phyloP scores from a whole-genome alignment of 108 stramenopile species.

The Epithemia pelagica region DNA sequence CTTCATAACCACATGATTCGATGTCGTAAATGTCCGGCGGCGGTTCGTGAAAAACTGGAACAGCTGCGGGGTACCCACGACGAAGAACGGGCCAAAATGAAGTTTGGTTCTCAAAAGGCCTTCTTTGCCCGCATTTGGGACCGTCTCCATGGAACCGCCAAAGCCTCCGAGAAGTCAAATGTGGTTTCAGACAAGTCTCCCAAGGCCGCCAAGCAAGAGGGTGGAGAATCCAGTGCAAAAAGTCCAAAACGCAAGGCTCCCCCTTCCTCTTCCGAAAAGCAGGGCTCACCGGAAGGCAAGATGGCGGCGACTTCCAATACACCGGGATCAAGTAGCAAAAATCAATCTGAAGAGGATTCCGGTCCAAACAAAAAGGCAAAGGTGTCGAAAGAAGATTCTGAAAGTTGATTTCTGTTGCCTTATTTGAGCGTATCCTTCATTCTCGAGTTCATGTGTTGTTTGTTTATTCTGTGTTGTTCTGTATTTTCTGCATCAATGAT shows the following conservation, averaged over 20 bases:
- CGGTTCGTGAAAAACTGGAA: slow-evolving; percentile 39
- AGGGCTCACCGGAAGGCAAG: no score
- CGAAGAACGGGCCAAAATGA: slow-evolving; percentile 70
- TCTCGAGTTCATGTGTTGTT: no score
- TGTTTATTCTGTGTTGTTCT: no score
- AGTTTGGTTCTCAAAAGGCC: slow-evolving; percentile 79
- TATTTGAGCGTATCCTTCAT: no score
- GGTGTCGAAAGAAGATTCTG: no score
- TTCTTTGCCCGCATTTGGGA: slow-evolving; percentile 80
- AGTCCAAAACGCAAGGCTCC: not conserved
- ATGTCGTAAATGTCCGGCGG: slow-evolving; percentile 69
- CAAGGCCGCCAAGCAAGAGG: not conserved
- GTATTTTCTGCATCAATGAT: no score
- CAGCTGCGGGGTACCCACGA: slow-evolving; percentile 51
- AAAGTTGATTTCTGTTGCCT: no score
- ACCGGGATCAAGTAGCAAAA: no score
- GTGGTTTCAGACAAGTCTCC: not conserved
- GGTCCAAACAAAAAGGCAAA: no score
- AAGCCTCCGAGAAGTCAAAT: not conserved
- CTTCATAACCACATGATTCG: slow-evolving; percentile 72
- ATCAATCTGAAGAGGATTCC: no score
- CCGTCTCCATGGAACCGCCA: slow-evolving; percentile 44
- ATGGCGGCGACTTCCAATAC: no score
- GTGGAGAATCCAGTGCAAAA: not conserved
- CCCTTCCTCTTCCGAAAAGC: no score